These are phyloP conservation scores for Erucastrum elatum DNA, from an alignment of 345 rosid genomes.

Conservation along the genomic window DNA sequence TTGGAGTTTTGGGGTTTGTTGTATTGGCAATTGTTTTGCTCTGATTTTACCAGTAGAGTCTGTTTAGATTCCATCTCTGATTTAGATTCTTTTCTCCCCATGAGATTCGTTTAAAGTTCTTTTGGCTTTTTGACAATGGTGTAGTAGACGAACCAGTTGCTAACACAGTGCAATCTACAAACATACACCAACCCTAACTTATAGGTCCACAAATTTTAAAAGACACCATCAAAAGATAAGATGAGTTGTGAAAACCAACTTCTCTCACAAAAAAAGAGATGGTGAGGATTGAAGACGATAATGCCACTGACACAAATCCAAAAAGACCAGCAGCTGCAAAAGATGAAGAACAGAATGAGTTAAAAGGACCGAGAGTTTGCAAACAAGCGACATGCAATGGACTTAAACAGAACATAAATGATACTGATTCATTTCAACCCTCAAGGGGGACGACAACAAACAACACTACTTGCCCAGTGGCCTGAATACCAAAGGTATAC, in stretches of 20 bases:
- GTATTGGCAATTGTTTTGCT: slow-evolving; percentile 23
- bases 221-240: background rate
- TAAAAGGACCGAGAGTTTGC: background rate
- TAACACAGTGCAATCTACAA: slow-evolving; percentile 26
- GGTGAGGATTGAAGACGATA: background rate
- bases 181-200: slow-evolving; percentile 13
- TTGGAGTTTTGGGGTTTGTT: slow-evolving; percentile 24
- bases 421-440: slow-evolving; percentile 3
- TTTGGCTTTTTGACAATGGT: background rate
- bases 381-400: slow-evolving; percentile 1
- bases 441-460: background rate
- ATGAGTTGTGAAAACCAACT: slow-evolving; percentile 16
- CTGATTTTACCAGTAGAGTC: background rate
- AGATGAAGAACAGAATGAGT: background rate
- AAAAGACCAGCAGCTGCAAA: slow-evolving; percentile 27
- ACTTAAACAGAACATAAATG: background rate
- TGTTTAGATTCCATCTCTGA: background rate
- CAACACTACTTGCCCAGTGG: background rate
- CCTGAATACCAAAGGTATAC: background rate
- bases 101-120: background rate
- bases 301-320: slow-evolving; percentile 11
- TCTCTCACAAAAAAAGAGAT: slow-evolving; percentile 2
- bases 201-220: background rate
- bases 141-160: slow-evolving; percentile 7
- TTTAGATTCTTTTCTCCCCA: background rate